These are phyloP conservation scores for Anacardium occidentale DNA, from an alignment of 345 rosid species.

Conservation along the genomic window DNA sequence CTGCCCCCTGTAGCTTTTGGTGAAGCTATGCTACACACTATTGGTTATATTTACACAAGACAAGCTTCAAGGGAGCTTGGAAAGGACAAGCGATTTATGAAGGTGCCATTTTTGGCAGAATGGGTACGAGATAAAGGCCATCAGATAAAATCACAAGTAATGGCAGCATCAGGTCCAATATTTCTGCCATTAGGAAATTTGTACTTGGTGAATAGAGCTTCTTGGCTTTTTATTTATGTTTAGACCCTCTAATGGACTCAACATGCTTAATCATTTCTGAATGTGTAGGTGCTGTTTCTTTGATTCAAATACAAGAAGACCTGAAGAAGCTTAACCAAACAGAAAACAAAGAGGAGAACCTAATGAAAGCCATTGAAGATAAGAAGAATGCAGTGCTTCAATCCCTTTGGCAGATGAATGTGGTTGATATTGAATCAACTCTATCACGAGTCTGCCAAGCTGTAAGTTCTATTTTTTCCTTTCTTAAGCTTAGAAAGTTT, in stretches of 20 bases:
- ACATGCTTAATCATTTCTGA: background rate
- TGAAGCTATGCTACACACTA: constrained; percentile 93
- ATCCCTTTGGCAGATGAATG: constrained; percentile 94
- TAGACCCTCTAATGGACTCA: constrained; percentile 3
- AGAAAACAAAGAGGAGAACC: constrained; percentile 67
- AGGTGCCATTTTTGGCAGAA: constrained; percentile 92
- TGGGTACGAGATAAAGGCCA: constrained; percentile 99
- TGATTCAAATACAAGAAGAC: constrained; percentile 80
- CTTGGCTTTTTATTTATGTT: background rate
- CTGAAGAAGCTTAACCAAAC: constrained; percentile 60
- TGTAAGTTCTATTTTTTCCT: constrained; percentile 42
- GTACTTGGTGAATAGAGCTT: background rate
- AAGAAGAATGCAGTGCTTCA: constrained; percentile 81
- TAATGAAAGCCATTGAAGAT: constrained; percentile 67
- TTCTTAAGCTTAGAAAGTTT: background rate
- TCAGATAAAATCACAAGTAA: constrained; percentile 83
- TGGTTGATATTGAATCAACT: constrained; percentile 85
- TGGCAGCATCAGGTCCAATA: constrained; percentile 85
- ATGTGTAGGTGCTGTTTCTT: constrained; percentile 73
- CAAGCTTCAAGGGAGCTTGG: constrained; percentile 91
- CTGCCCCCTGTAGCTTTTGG: constrained; percentile 66
- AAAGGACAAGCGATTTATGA: constrained; percentile 79
- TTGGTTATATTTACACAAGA: constrained; percentile 91
- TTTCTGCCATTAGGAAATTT: constrained; percentile 7
- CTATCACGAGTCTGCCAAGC: constrained; percentile 77